Base-by-base conservation (phyloP, 768 basidiomycete genomes). In the Boletus insuetus region DNA sequence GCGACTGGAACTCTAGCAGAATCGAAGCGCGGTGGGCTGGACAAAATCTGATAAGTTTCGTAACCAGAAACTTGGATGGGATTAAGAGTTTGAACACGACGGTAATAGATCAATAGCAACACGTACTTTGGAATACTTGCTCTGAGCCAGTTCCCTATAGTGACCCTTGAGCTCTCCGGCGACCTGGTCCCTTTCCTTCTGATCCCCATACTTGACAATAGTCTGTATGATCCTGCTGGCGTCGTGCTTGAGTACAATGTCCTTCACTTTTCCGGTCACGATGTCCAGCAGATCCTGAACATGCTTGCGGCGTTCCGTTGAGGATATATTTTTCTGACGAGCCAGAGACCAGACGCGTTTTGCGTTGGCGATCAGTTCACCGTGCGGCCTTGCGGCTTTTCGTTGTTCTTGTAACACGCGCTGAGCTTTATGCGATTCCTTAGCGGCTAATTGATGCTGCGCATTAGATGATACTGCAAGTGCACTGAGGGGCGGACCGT, bases 171-270 rank as follows among this genome's bases (percentile, higher is more conserved):
- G 77, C 72, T 97, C 94, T 11, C 71, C 71, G 0, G 92, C 94
- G 46, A 97, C 81, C 67, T 91, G 86, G 40, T 91, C 82, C 43
- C 93, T 72, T 69, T 95, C 88, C 46, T 68, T 74, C 65, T 79
- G 87, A 19, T 82, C 78, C 4, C 94, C 94, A 55, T 88, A 83
- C 65, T 90, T 94, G 46, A 96, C 88, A 13, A 89, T 75, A 0
- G 84, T 89, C 69, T 90, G 88, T 20, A 90, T 82, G 56, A 92
- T 92, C 59, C 87, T 82, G 64, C 91, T 93, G 9, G 92, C 93
- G 69, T 96, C 93, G 64, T 96, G 94, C 70, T 94, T 96, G 67
- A 91, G 81, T 2, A 90, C 87, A 37, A 96, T 85, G 32, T 94
- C 93, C 56, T 86, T 85, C 42, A 96, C 85, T 60, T 85, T 84